Conservation (phyloP, 768 basidiomycete species). For the Cytidiella melzeri region DNA sequence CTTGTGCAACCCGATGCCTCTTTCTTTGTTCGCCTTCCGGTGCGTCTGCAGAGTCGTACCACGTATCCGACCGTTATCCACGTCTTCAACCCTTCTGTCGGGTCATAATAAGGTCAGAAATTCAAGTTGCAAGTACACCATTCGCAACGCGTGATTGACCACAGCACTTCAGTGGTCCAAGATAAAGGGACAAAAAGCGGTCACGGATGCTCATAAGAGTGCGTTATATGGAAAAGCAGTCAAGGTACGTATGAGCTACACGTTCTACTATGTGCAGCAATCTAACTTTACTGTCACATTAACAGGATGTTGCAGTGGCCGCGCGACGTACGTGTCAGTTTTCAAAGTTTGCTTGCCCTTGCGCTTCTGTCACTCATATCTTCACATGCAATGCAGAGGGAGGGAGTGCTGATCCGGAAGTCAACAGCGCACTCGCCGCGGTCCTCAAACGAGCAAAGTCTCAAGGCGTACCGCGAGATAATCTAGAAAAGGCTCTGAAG, state of each 20-base stretch:
- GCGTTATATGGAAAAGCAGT: constrained; percentile 48
- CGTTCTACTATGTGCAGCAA: constrained; percentile 5
- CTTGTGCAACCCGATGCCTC: background rate
- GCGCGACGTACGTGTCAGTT: constrained; percentile 41
- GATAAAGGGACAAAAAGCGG: constrained; percentile 66
- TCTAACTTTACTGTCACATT: too few relatives aligned
- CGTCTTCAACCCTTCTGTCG: constrained; percentile 2
- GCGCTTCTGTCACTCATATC: background rate
- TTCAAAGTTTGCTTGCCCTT: background rate
- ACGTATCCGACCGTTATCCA: constrained; percentile 5
- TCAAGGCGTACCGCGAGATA: constrained; percentile 60
- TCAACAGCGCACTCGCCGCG: constrained; percentile 47
- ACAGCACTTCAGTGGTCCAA: constrained; percentile 55
- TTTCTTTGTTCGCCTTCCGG: background rate
- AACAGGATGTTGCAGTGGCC: constrained; percentile 58
- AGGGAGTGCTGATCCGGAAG: constrained; percentile 46
- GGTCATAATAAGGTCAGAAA: constrained; percentile 14
- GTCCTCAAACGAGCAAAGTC: constrained; percentile 52
- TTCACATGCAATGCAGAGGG: constrained; percentile 35
- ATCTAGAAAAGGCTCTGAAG: constrained; percentile 56
- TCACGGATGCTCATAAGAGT: constrained; percentile 56
- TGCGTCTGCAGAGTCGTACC: background rate
- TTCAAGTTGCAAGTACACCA: background rate
- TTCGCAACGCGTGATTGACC: background rate
- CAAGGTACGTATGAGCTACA: constrained; percentile 35